Percentiles rank a stretch among this genome's conserved stretches.
phyloP scores from a whole-genome alignment of 1,284 basidiomycete genomes.

The Gomphus bonarii region DNA sequence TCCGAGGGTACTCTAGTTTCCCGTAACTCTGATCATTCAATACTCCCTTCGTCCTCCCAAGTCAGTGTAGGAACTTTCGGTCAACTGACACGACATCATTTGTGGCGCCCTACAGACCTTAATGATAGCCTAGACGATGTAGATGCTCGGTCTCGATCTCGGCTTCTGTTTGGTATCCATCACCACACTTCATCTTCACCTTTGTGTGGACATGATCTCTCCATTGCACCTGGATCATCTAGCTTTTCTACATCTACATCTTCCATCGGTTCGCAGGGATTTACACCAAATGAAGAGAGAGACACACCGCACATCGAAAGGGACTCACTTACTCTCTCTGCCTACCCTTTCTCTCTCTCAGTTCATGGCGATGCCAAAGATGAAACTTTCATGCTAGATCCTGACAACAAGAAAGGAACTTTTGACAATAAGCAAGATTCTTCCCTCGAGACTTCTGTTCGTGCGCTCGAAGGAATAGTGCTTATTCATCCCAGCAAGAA shows the following conservation, averaged over 20 bases:
- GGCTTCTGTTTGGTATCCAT: neutral
- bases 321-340: neutral
- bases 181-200: neutral
- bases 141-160: neutral
- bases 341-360: neutral
- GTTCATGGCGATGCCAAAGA: neutral
- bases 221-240: neutral
- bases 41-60: neutral
- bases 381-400: neutral
- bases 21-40: neutral
- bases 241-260: neutral
- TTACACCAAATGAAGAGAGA: neutral
- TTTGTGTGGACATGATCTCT: too few species aligned
- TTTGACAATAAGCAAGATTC: neutral
- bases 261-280: neutral
- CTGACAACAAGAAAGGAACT: neutral
- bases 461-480: neutral
- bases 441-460: neutral
- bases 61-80: neutral
- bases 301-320: neutral
- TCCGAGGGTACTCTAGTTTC: neutral
- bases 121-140: too few species aligned
- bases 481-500: neutral
- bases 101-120: neutral
- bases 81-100: neutral